phyloP scores from a whole-genome alignment of 2,329 filamentous ascomycete genomes.

The Zalaria obscura region DNA sequence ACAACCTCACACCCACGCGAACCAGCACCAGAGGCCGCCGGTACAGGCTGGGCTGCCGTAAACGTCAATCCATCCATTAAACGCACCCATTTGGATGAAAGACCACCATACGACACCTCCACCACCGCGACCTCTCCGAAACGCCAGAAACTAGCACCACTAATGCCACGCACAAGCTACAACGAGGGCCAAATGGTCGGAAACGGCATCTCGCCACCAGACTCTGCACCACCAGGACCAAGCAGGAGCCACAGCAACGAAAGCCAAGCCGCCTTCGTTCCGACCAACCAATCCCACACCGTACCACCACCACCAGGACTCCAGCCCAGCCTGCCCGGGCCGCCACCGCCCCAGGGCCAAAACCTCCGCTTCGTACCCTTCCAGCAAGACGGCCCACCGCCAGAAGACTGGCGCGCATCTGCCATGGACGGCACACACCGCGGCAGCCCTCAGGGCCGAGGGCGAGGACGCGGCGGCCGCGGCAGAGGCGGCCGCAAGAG shows the following conservation, averaged over 20 bases:
- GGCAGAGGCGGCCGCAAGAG: conserved; percentile 24
- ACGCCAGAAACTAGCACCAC: conserved; percentile 26
- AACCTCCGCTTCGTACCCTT: conserved; percentile 18
- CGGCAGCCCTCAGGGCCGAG: conserved; percentile 6
- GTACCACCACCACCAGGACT: conserved; percentile 12
- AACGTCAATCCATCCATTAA: conserved; percentile 28
- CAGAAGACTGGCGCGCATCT: conserved; percentile 15
- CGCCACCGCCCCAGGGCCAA: conserved; percentile 1
- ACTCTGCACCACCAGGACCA: conserved; percentile 3
- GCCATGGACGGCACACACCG: conserved; percentile 6
- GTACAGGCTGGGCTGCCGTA: conserved; percentile 28
- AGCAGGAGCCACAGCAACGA: conserved; percentile 19
- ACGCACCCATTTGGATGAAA: conserved; percentile 21
- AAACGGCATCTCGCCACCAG: conserved; percentile 6
- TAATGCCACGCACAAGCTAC: conserved; percentile 20
- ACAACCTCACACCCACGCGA: conserved; percentile 9
- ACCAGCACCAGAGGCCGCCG: conserved; percentile 9
- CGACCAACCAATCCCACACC: too few relatives aligned
- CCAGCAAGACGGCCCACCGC: conserved; percentile 12
- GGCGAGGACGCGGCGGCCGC: conserved; percentile 22
- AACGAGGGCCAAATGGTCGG: conserved; percentile 10
- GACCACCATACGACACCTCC: conserved; percentile 16
- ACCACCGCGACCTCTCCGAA: conserved; percentile 25
- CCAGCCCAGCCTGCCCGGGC: conserved; percentile 8
- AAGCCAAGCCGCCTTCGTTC: conserved; percentile 8